Evolutionary conservation across 2,329 filamentous ascomycete genomes (phyloP).

Genomic region (Cryphonectria naterciae): DNA sequence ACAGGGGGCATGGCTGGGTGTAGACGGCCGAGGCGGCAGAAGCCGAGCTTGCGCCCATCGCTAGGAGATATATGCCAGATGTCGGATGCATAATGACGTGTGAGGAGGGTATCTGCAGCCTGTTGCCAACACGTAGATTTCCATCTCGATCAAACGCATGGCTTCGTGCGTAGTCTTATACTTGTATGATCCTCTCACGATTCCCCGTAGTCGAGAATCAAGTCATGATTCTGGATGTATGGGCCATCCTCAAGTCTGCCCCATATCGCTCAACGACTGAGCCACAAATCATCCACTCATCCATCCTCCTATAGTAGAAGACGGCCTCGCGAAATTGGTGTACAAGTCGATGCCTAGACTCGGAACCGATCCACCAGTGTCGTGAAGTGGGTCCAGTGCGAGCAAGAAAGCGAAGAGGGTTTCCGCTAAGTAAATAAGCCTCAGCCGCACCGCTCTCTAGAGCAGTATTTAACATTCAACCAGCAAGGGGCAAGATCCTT

Average conservation of each 20-base stretch:
- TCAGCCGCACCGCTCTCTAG: not conserved
- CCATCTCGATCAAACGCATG: not conserved
- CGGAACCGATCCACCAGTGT: not conserved
- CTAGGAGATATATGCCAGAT: not conserved
- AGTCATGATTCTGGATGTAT: not conserved
- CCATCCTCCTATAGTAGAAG: not conserved
- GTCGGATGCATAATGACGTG: not conserved
- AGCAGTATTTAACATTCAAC: not conserved
- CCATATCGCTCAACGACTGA: not conserved
- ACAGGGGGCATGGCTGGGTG: slow-evolving; percentile 18
- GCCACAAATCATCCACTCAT: not conserved
- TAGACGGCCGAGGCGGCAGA: slow-evolving; percentile 2
- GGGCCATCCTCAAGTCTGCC: not conserved
- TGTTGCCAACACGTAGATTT: not conserved
- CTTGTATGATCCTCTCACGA: not conserved
- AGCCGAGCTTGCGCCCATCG: not conserved
- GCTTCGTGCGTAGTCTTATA: slow-evolving; percentile 3
- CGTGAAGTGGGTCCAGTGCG: slow-evolving; percentile 4
- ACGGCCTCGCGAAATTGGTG: not conserved
- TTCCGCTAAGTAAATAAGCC: not conserved
- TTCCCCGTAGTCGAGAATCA: not conserved
- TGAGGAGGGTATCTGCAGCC: not conserved
- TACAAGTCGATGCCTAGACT: not conserved
- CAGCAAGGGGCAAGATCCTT: not conserved
- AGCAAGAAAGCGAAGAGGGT: not conserved